phyloP scores from a whole-genome alignment of 345 rosid genomes.

The Eucalyptus curtisii region DNA sequence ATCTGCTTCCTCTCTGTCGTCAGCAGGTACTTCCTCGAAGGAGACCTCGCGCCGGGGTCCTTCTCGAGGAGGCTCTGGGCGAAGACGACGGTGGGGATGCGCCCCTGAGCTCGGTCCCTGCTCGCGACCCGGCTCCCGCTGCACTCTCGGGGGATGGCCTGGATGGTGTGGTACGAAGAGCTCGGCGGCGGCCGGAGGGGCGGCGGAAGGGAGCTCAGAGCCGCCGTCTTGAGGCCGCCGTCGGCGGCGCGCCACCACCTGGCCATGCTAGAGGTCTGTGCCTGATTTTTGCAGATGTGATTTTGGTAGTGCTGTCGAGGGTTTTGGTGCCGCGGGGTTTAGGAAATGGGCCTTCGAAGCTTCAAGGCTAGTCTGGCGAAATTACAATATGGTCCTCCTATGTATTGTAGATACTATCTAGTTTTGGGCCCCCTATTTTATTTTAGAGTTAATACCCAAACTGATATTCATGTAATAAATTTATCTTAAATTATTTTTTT shows the following conservation, averaged over 20 bases:
- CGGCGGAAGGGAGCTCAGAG: not conserved
- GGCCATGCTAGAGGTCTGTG: slow-evolving; percentile 5
- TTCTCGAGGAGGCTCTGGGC: slow-evolving; percentile 36
- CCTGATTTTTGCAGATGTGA: not conserved
- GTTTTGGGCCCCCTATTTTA: not conserved
- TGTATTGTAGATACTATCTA: not conserved
- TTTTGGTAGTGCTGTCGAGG: not conserved
- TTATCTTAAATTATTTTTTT: too few relatives aligned
- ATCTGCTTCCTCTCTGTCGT: slow-evolving; percentile 72
- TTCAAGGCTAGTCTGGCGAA: not conserved
- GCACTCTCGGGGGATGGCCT: slow-evolving; percentile 63
- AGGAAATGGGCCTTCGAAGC: not conserved
- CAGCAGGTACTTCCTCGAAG: slow-evolving; percentile 51
- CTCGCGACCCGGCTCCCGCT: slow-evolving; percentile 48
- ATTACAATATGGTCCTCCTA: not conserved
- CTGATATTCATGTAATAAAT: too few relatives aligned
- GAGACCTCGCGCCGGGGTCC: slow-evolving; percentile 12
- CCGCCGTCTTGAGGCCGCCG: slow-evolving; percentile 24
- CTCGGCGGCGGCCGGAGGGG: not conserved
- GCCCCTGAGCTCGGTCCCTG: slow-evolving; percentile 57
- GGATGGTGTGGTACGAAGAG: slow-evolving; percentile 48
- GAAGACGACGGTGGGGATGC: slow-evolving; percentile 77
- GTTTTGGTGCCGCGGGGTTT: not conserved
- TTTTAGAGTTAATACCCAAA: too few relatives aligned
- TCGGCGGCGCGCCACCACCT: slow-evolving; percentile 28